Conservation (phyloP, 768 basidiomycete species). For the Calocera cornea region DNA sequence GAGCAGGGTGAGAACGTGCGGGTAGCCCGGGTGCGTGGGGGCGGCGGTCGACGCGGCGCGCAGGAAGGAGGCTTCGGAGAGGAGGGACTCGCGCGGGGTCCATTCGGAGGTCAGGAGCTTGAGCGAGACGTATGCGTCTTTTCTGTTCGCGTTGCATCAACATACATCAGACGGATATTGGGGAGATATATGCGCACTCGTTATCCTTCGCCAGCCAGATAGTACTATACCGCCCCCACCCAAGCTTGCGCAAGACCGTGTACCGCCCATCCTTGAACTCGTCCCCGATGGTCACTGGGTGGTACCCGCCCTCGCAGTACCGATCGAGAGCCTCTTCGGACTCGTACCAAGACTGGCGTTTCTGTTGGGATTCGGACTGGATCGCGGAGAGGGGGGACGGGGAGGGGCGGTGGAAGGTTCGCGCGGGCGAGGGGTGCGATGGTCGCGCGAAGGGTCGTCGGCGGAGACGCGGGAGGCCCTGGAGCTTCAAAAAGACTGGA, state of each 20-base stretch:
- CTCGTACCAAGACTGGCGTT: neutral
- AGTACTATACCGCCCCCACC: slow-evolving; percentile 14
- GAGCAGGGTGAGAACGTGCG: slow-evolving; percentile 75
- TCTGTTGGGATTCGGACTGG: neutral
- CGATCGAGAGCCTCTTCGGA: neutral
- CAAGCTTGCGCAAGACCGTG: slow-evolving; percentile 12
- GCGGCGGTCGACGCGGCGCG: slow-evolving; percentile 24
- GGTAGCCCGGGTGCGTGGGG: slow-evolving; percentile 58
- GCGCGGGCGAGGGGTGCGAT: neutral
- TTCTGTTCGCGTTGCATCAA: neutral
- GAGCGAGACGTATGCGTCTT: slow-evolving; percentile 8
- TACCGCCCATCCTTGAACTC: slow-evolving; percentile 7
- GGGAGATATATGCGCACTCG: slow-evolving; percentile 1
- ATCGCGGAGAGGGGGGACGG: neutral
- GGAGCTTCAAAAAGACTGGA: neutral
- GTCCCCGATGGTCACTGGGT: neutral
- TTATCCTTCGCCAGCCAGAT: slow-evolving; percentile 12
- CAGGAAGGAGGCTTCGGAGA: slow-evolving; percentile 28
- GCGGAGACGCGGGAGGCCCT: neutral
- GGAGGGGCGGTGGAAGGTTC: neutral
- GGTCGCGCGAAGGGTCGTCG: neutral
- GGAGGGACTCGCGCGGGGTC: slow-evolving; percentile 20
- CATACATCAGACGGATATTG: neutral
- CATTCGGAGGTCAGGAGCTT: slow-evolving; percentile 9
- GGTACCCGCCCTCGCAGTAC: neutral